Percentiles rank a stretch among this genome's conserved stretches.
phyloP scores from a whole-genome alignment of 305 asterid species.

The Solanum hybrid region DNA sequence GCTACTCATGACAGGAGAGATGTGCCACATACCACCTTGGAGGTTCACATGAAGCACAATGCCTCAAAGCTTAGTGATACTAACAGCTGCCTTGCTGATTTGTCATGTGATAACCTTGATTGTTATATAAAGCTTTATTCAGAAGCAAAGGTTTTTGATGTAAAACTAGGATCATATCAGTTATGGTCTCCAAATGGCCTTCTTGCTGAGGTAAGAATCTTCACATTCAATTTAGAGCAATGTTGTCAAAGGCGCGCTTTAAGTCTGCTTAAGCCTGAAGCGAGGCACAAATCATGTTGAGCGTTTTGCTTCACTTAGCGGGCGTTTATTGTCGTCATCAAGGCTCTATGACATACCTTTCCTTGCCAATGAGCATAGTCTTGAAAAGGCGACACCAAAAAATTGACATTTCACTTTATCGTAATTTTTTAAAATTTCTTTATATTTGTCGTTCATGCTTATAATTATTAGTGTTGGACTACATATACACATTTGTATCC shows the following conservation, averaged over 20 bases:
- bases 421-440: background rate
- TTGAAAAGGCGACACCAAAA: background rate
- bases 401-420: background rate
- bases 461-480: background rate
- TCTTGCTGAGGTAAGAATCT: slow-evolving; percentile 69
- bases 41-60: slow-evolving; percentile 91
- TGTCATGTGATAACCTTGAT: slow-evolving; percentile 89
- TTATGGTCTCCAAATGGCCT: slow-evolving; percentile 86
- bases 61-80: slow-evolving; percentile 80
- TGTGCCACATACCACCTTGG: slow-evolving; percentile 52
- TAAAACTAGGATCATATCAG: slow-evolving; percentile 88
- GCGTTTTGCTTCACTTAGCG: background rate
- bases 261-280: background rate
- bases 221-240: background rate
- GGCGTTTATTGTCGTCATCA: background rate
- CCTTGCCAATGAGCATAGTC: background rate
- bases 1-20: slow-evolving; percentile 37
- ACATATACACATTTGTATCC: background rate
- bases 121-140: slow-evolving; percentile 64
- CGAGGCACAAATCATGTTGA: background rate
- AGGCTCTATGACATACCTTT: background rate
- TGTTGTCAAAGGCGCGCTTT: background rate
- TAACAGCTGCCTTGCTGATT: slow-evolving; percentile 74
- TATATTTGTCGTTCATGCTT: background rate
- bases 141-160: slow-evolving; percentile 64